phyloP scores from a whole-genome alignment of 495 filamentous ascomycete genomes.

The Hamigera avellanea region DNA sequence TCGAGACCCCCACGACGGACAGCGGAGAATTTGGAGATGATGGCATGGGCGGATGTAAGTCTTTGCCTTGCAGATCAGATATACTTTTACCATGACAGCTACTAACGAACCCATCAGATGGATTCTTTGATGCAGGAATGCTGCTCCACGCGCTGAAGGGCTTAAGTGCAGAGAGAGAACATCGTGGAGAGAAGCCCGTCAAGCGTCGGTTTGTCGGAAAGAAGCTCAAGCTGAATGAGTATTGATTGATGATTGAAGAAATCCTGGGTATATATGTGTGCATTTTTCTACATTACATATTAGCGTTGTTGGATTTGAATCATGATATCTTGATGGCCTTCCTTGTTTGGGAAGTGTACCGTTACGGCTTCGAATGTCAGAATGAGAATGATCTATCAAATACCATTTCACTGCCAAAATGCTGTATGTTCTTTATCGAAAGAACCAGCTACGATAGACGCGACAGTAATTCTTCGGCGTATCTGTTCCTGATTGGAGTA shows the following conservation, averaged over 20 bases:
- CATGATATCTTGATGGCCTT: too few relatives aligned
- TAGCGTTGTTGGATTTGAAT: too few relatives aligned
- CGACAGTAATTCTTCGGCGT: too few relatives aligned
- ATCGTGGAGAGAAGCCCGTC: constrained; percentile 27
- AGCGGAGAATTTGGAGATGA: constrained; percentile 70
- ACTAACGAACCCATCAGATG: constrained; percentile 43
- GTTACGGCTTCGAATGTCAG: too few relatives aligned
- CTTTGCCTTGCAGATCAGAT: constrained; percentile 1
- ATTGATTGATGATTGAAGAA: constrained; percentile 26
- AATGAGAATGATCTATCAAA: too few relatives aligned
- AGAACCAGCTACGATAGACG: too few relatives aligned
- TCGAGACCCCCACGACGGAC: constrained; percentile 44
- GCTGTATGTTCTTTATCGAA: too few relatives aligned
- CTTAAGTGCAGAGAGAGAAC: constrained; percentile 38
- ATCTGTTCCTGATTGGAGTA: too few relatives aligned
- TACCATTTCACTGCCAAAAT: too few relatives aligned
- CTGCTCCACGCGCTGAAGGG: constrained; percentile 76
- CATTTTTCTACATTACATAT: too few relatives aligned
- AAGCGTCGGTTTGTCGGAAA: constrained; percentile 63
- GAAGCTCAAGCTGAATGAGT: constrained; percentile 66
- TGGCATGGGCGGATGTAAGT: constrained; percentile 86
- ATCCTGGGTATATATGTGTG: too few relatives aligned
- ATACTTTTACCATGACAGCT: neutral
- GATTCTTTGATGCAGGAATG: constrained; percentile 95
- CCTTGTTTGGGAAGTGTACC: too few relatives aligned